These are phyloP conservation scores for Proliferodiscus dingleyae DNA, from an alignment of 2,329 filamentous ascomycete genomes.

Conservation along the genomic window DNA sequence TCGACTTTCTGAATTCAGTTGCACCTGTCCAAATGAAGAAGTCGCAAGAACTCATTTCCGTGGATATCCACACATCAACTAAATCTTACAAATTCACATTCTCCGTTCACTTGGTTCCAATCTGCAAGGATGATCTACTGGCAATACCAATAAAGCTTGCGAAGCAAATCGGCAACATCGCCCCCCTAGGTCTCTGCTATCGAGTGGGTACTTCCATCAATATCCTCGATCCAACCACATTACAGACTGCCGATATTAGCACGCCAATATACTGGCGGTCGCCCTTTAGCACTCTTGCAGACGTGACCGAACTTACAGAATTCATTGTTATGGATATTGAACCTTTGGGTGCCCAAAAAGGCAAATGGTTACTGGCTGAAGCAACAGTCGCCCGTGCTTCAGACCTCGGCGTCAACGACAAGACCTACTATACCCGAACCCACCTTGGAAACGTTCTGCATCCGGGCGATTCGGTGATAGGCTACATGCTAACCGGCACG, in stretches of 20 bases:
- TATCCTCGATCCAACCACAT: slow-evolving; percentile 81
- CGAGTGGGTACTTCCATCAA: slow-evolving; percentile 86
- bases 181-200: slow-evolving; percentile 79
- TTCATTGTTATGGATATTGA: slow-evolving; percentile 97
- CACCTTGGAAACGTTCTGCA: slow-evolving; percentile 84
- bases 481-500: slow-evolving; percentile 83
- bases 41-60: slow-evolving; percentile 87
- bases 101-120: slow-evolving; percentile 82
- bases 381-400: slow-evolving; percentile 81
- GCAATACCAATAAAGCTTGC: slow-evolving; percentile 86
- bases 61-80: slow-evolving; percentile 84
- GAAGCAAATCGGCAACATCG: slow-evolving; percentile 81
- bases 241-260: slow-evolving; percentile 84
- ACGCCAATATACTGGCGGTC: slow-evolving; percentile 83
- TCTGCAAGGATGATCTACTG: slow-evolving; percentile 97
- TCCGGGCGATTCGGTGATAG: slow-evolving; percentile 86
- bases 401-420: slow-evolving; percentile 82
- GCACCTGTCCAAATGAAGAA: slow-evolving; percentile 75
- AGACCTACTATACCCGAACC: slow-evolving; percentile 83
- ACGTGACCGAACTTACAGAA: slow-evolving; percentile 79
- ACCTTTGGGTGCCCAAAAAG: slow-evolving; percentile 66
- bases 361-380: slow-evolving; percentile 80
- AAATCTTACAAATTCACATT: slow-evolving; percentile 95
- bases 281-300: slow-evolving; percentile 78
- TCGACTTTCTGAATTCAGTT: slow-evolving; percentile 83